These are phyloP conservation scores for Glaciozyma martinii DNA, from an alignment of 768 basidiomycete species.

Conservation along the genomic window DNA sequence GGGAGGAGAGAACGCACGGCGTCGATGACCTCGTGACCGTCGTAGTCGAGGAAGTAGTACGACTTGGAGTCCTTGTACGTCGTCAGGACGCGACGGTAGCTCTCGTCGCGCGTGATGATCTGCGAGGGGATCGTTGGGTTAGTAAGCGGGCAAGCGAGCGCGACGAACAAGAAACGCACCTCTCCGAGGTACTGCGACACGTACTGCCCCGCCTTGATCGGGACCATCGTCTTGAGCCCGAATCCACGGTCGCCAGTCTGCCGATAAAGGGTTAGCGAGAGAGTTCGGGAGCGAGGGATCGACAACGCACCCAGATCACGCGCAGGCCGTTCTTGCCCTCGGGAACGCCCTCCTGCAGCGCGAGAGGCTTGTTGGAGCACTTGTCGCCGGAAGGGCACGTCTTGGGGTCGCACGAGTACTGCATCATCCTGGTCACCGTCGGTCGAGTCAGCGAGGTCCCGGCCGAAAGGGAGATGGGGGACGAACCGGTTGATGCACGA, in stretches of 20 bases:
- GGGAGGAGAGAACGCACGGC: slow-evolving; percentile 11
- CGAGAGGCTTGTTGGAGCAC: slow-evolving; percentile 21
- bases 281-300: background rate
- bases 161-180: background rate
- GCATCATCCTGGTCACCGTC: slow-evolving; percentile 17
- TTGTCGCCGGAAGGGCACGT: slow-evolving; percentile 19
- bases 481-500: slow-evolving; percentile 27
- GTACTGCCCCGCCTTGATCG: slow-evolving; percentile 19
- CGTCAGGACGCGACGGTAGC: slow-evolving; percentile 19
- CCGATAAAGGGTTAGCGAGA: background rate
- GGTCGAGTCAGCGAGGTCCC: too few relatives aligned
- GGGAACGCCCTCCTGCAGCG: slow-evolving; percentile 8
- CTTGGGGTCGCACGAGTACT: slow-evolving; percentile 25
- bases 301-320: slow-evolving; percentile 25
- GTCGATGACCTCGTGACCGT: slow-evolving; percentile 27
- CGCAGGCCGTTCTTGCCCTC: slow-evolving; percentile 23
- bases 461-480: background rate
- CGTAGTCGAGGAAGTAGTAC: slow-evolving; percentile 30
- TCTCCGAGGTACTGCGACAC: slow-evolving; percentile 28
- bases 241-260: slow-evolving; percentile 29
- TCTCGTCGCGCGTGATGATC: slow-evolving; percentile 29
- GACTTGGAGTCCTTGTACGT: slow-evolving; percentile 11
- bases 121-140: background rate
- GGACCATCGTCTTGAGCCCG: slow-evolving; percentile 28
- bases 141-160: background rate